Evolutionary conservation across 2,329 filamentous ascomycete genomes (phyloP).

Genomic region (Botryosphaeria dothidea): DNA sequence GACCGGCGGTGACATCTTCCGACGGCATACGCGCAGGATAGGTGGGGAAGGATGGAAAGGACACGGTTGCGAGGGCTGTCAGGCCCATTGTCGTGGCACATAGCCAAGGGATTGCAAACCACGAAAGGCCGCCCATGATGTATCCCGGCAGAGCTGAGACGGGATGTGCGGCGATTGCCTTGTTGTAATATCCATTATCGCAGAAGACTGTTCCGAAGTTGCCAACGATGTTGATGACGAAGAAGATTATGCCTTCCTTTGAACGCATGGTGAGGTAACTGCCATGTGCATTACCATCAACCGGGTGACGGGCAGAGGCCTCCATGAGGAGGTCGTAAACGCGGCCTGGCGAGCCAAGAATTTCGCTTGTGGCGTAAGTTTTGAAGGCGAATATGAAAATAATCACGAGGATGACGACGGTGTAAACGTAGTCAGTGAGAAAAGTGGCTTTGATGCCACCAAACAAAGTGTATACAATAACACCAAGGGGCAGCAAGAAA

Average conservation of each 20-base stretch:
- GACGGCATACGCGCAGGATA: constrained; percentile 71
- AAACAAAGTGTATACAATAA: constrained; percentile 75
- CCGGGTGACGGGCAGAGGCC: constrained; percentile 69
- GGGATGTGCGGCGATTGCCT: constrained; percentile 84
- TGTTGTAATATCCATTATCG: constrained; percentile 79
- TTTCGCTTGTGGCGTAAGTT: constrained; percentile 71
- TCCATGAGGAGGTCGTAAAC: constrained; percentile 77
- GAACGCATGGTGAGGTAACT: constrained; percentile 87
- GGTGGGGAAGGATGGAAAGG: constrained; percentile 69
- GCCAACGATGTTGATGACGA: constrained; percentile 85
- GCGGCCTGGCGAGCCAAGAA: constrained; percentile 71
- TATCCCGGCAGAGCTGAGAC: constrained; percentile 87
- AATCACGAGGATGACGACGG: constrained; percentile 79
- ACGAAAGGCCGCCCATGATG: constrained; percentile 79
- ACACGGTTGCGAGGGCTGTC: constrained; percentile 76
- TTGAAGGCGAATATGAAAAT: constrained; percentile 84
- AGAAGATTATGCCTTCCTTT: constrained; percentile 80
- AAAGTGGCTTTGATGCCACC: constrained; percentile 71
- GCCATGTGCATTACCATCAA: constrained; percentile 75
- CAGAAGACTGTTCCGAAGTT: constrained; percentile 84
- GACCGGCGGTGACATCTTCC: constrained; percentile 75
- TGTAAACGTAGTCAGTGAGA: constrained; percentile 83
- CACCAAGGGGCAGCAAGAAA: constrained; percentile 78
- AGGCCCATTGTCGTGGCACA: constrained; percentile 87
- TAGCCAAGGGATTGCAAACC: constrained; percentile 93